Percentiles rank a stretch among this genome's conserved stretches.
Evolutionary conservation across 1,284 basidiomycete species (phyloP).

Genomic region (Albatrellus sp.): DNA sequence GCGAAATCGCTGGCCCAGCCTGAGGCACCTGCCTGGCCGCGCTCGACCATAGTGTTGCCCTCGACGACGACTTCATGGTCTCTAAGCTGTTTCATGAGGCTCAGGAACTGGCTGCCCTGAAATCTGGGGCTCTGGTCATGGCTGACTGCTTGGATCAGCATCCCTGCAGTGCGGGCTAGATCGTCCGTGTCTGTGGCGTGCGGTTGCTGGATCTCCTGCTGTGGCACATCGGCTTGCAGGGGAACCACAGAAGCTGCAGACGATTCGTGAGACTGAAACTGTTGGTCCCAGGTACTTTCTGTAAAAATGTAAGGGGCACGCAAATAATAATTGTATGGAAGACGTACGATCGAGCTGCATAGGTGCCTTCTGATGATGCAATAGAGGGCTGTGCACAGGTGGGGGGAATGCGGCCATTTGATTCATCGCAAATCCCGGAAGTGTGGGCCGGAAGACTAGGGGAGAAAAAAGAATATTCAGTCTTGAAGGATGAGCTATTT

Average conservation of each 20-base stretch:
- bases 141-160: constrained; percentile 58
- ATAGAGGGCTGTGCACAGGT: constrained; percentile 17
- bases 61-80: constrained; percentile 79
- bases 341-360: constrained; percentile 24
- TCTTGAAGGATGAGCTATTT: background rate
- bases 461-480: background rate
- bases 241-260: constrained; percentile 11
- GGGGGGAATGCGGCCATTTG: constrained; percentile 24
- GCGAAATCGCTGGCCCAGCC: constrained; percentile 8
- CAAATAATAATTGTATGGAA: background rate
- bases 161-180: constrained; percentile 63
- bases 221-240: constrained; percentile 13
- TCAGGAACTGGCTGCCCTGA: constrained; percentile 78
- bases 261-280: constrained; percentile 46
- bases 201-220: constrained; percentile 16
- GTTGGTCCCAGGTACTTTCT: constrained; percentile 43
- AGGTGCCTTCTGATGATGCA: constrained; percentile 16
- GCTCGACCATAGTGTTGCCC: constrained; percentile 67
- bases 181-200: constrained; percentile 33
- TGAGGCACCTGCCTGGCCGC: constrained; percentile 16
- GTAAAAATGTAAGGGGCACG: background rate
- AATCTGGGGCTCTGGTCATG: constrained; percentile 78
- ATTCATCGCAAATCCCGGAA: constrained; percentile 22
- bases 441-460: constrained; percentile 8
- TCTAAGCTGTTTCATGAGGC: constrained; percentile 76